phyloP scores from a whole-genome alignment of 164 flowering plant species.

The Echeveria elegans region DNA sequence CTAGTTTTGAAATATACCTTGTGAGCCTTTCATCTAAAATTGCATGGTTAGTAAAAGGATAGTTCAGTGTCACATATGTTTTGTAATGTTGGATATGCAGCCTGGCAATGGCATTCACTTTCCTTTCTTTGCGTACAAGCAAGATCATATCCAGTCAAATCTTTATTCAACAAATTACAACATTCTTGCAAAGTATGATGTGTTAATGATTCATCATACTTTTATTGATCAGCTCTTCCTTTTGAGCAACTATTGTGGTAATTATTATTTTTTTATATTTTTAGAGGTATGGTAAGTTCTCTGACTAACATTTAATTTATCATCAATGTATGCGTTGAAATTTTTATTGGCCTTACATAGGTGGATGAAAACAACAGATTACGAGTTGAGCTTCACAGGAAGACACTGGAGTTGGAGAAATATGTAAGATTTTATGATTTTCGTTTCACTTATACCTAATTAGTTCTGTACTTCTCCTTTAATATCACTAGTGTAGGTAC shows the following conservation, averaged over 20 bases:
- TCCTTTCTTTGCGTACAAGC: too few relatives aligned
- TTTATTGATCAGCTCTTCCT: not conserved
- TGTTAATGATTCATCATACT: too few relatives aligned
- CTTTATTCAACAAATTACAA: too few relatives aligned
- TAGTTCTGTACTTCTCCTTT: not conserved
- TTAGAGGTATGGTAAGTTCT: not conserved
- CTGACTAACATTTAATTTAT: constrained; percentile 6
- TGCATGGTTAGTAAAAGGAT: too few relatives aligned
- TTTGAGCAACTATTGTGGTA: not conserved
- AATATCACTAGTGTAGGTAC: not conserved
- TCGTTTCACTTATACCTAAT: not conserved
- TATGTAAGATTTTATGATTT: constrained; percentile 43
- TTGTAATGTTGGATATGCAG: not conserved
- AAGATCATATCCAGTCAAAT: too few relatives aligned
- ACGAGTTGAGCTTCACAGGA: constrained; percentile 49
- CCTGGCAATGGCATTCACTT: too few relatives aligned
- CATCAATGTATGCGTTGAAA: not conserved
- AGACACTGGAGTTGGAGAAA: constrained; percentile 41
- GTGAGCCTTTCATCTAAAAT: not conserved
- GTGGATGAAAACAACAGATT: constrained; percentile 60
- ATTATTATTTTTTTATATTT: too few relatives aligned
- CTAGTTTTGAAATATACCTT: too few relatives aligned
- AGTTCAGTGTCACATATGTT: too few relatives aligned
- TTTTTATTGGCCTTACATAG: constrained; percentile 18
- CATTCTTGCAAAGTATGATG: too few relatives aligned